These are phyloP conservation scores for Xylariomycetidae sp. DNA, from an alignment of 2,329 filamentous ascomycete genomes.

Conservation along the genomic window DNA sequence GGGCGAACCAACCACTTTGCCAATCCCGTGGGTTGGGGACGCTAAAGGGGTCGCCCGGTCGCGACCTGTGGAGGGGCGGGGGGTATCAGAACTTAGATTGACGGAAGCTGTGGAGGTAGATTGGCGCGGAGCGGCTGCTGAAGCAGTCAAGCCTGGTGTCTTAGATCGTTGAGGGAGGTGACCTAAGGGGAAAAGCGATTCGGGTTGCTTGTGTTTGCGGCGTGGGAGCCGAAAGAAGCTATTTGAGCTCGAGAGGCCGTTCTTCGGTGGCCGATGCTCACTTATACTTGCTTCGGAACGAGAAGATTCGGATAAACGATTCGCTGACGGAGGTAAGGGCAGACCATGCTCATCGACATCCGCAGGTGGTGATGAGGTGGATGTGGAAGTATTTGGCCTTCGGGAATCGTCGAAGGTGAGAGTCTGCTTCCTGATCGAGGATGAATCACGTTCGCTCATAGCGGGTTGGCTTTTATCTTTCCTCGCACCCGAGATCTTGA, in stretches of 20 bases:
- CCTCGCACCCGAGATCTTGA: constrained; percentile 10
- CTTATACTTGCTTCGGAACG: constrained; percentile 80
- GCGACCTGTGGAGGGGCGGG: constrained; percentile 23
- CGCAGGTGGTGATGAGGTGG: constrained; percentile 55
- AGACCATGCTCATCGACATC: constrained; percentile 58
- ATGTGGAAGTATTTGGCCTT: constrained; percentile 27
- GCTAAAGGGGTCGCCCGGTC: constrained; percentile 29
- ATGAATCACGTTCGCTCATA: constrained; percentile 29
- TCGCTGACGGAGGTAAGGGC: constrained; percentile 58
- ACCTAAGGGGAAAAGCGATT: constrained; percentile 77
- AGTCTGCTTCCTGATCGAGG: constrained; percentile 35
- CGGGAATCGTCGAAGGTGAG: constrained; percentile 59
- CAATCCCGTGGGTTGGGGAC: constrained; percentile 28
- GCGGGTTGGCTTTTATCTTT: constrained; percentile 40
- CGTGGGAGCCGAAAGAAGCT: constrained; percentile 80
- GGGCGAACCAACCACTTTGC: constrained; percentile 34
- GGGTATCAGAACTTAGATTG: constrained; percentile 17
- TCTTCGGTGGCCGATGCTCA: constrained; percentile 41
- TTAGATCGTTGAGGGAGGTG: constrained; percentile 74
- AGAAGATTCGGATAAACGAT: constrained; percentile 78
- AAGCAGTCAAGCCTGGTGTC: constrained; percentile 25
- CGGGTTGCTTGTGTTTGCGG: constrained; percentile 68
- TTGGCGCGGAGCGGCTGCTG: constrained; percentile 32
- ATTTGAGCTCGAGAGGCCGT: constrained; percentile 54
- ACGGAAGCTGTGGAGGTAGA: constrained; percentile 30